These are phyloP conservation scores for Mycocentrospora acerina DNA, from an alignment of 2,329 filamentous ascomycete genomes.

Conservation along the genomic window DNA sequence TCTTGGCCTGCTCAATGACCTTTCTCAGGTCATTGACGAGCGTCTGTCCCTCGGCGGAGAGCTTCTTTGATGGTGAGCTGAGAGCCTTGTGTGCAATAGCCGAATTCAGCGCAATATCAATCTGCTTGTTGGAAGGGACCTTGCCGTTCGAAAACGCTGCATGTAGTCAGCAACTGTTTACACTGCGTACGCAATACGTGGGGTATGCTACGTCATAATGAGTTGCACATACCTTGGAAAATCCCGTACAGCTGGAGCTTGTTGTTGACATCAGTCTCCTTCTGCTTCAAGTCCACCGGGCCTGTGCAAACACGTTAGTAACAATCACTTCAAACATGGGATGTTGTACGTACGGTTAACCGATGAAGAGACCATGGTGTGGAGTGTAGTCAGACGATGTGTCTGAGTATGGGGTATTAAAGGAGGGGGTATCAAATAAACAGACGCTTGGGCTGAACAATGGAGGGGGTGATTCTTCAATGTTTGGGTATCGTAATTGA, in stretches of 20 bases:
- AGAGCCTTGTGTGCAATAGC: slow-evolving; percentile 73
- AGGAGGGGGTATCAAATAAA: slow-evolving; percentile 33
- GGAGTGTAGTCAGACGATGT: slow-evolving; percentile 5
- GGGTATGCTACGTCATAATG: slow-evolving; percentile 1
- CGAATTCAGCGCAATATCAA: slow-evolving; percentile 91
- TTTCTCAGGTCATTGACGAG: slow-evolving; percentile 76
- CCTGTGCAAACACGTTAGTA: slow-evolving; percentile 57
- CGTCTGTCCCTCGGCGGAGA: slow-evolving; percentile 79
- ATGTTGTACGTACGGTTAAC: slow-evolving; percentile 27
- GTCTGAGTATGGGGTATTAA: slow-evolving; percentile 25
- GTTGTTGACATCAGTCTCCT: slow-evolving; percentile 82
- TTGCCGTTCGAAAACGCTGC: slow-evolving; percentile 84
- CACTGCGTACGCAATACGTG: background rate
- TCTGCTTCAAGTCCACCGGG: slow-evolving; percentile 70
- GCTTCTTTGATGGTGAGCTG: slow-evolving; percentile 68
- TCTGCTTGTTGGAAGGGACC: slow-evolving; percentile 92
- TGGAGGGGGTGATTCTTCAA: slow-evolving; percentile 8
- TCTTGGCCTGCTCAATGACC: slow-evolving; percentile 82
- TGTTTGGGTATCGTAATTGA: slow-evolving; percentile 9
- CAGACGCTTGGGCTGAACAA: slow-evolving; percentile 23
- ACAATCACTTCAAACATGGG: slow-evolving; percentile 1
- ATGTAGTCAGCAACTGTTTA: slow-evolving; percentile 15
- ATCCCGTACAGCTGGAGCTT: slow-evolving; percentile 97
- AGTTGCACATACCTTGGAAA: slow-evolving; percentile 58
- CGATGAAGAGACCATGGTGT: slow-evolving; percentile 27